Evolutionary conservation across 306 rosid species (phyloP), one percentile per base, ranked within the genome.

Genomic region (Vigna angularis): DNA sequence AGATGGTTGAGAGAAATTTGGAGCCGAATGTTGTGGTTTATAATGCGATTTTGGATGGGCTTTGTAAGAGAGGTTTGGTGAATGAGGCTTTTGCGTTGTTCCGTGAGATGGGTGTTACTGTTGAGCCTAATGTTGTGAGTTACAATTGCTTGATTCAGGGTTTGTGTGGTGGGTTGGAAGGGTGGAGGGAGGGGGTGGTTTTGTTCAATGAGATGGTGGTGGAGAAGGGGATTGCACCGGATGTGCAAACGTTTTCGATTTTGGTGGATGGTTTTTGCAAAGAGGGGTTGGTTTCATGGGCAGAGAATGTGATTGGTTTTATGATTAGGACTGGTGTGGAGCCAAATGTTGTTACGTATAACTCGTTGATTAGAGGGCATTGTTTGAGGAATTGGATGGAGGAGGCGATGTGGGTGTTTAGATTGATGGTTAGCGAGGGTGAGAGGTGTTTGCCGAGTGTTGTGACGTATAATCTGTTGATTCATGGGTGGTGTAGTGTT

Each of bases 101-200:
- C n/a, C 34, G 10, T 1, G 83, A 85, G 73, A 85, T 87, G 83
- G 48, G 17, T 50, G 59, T 4, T 55, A 4, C 1, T 49, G 36
- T 84, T 47, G 15, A 10, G 7, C 80, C 82, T n/a, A 53, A 55
- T 26, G n/a, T 66, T 50, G 49, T 71, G 28, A 64, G 65, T 53
- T 86, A 86, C 36, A 83, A 34, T 58, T 86, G 81, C 32, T 81
- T 86, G 56, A 80, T 86, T 48, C 68, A 59, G 42, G 89, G 85
- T 7, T 11, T 83, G 20, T 79, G 81, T 50, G 45, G 44, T 4
- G 9, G 40, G 66, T 6, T 51, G 17, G 55, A 75, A 17, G 16
- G 58, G 22, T 83, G 78, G 89, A 86, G 53, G 22, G 80, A 76
- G 20, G 81, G 42, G 32, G 40, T 13, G 0, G 13, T 26, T 28